phyloP scores from a whole-genome alignment of 495 filamentous ascomycete species.

The Penicillium flavigenum region DNA sequence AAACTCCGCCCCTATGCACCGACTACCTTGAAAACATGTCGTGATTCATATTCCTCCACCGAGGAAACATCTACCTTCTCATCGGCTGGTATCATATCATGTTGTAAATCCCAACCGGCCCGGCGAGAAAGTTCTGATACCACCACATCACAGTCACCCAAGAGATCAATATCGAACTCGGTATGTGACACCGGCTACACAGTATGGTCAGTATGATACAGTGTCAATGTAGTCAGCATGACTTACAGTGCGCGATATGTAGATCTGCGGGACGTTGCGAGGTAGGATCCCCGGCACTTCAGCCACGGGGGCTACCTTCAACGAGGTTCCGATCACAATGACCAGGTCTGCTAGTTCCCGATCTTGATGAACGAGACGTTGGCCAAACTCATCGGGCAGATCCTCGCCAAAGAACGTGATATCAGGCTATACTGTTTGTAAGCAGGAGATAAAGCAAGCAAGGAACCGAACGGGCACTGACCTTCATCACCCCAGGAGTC shows the following conservation, averaged over 20 bases:
- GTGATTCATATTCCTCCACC: slow-evolving; percentile 63
- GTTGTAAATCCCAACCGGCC: slow-evolving; percentile 82
- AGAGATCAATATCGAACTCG: slow-evolving; percentile 90
- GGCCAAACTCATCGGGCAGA: slow-evolving; percentile 81
- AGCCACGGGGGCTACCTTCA: slow-evolving; percentile 92
- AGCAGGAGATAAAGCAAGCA: slow-evolving; percentile 5
- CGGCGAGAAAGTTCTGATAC: slow-evolving; percentile 85
- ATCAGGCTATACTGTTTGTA: slow-evolving; percentile 58
- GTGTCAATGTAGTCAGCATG: background rate
- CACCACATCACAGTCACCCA: slow-evolving; percentile 91
- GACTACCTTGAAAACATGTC: slow-evolving; percentile 60
- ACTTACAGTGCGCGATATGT: slow-evolving; percentile 78
- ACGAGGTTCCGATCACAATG: slow-evolving; percentile 92
- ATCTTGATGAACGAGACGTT: slow-evolving; percentile 75
- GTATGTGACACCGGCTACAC: slow-evolving; percentile 74
- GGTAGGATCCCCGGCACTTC: slow-evolving; percentile 85
- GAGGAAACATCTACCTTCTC: slow-evolving; percentile 58
- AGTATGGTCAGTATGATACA: slow-evolving; percentile 13
- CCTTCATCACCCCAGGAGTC: slow-evolving; percentile 88
- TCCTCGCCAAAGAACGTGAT: slow-evolving; percentile 87
- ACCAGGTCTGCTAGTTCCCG: slow-evolving; percentile 81
- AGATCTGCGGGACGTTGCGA: slow-evolving; percentile 82
- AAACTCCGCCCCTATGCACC: slow-evolving; percentile 49
- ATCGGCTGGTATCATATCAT: slow-evolving; percentile 76
- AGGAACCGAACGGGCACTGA: slow-evolving; percentile 19